Percentiles rank a stretch among this genome's conserved stretches.
Conservation (phyloP, 805 yeast genomes). For the Ogataea chonburiensis region DNA sequence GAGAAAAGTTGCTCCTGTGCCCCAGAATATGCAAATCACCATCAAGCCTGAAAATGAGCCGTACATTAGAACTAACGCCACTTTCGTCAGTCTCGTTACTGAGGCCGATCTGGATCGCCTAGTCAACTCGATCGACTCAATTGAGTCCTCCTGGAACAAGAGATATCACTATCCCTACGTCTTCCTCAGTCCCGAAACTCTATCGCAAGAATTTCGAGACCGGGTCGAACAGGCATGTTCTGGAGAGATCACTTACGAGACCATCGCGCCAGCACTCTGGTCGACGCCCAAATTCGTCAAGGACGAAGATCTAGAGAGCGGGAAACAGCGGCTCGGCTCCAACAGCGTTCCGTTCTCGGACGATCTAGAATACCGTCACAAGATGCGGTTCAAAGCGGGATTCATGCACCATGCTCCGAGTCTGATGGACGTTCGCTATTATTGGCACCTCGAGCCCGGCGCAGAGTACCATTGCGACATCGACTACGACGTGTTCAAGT, state of each 20-base stretch:
- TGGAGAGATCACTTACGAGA: constrained; percentile 25
- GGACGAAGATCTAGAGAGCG: constrained; percentile 22
- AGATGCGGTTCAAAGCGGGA: constrained; percentile 87
- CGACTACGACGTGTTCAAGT: constrained; percentile 77
- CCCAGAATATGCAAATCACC: constrained; percentile 36
- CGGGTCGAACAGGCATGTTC: constrained; percentile 38
- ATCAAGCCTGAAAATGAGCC: constrained; percentile 13
- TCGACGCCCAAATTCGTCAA: constrained; percentile 57
- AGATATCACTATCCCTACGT: constrained; percentile 75
- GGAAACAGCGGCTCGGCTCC: constrained; percentile 26
- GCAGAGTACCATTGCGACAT: constrained; percentile 72
- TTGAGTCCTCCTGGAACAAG: constrained; percentile 60
- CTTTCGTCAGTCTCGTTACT: constrained; percentile 64
- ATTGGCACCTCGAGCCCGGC: constrained; percentile 93
- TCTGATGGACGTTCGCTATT: constrained; percentile 69
- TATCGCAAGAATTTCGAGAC: constrained; percentile 52
- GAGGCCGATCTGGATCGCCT: constrained; percentile 54
- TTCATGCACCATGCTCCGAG: constrained; percentile 73
- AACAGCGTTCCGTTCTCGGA: constrained; percentile 69
- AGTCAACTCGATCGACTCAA: constrained; percentile 47
- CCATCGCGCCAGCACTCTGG: constrained; percentile 49
- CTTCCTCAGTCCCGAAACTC: constrained; percentile 65
- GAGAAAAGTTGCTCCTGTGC: constrained; percentile 41
- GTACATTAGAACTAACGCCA: constrained; percentile 54
- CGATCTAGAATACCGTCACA: constrained; percentile 73